Evolutionary conservation across 1,284 basidiomycete genomes (phyloP).

Genomic region (Veloboletus limbatus): DNA sequence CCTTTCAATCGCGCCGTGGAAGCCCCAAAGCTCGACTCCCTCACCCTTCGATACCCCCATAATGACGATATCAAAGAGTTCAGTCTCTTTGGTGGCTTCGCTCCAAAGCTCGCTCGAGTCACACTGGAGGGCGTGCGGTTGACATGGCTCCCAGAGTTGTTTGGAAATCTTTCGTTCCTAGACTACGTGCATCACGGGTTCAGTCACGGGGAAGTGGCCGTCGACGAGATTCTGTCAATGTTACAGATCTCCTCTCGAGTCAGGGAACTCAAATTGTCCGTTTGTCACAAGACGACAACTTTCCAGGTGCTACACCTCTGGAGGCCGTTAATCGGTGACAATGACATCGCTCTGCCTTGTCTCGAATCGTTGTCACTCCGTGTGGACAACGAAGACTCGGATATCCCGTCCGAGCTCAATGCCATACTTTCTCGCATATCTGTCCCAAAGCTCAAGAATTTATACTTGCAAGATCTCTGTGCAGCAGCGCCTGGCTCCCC

Average conservation of each 20-base stretch:
- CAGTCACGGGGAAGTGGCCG: constrained; percentile 43
- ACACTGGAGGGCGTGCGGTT: constrained; percentile 63
- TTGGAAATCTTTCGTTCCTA: constrained; percentile 55
- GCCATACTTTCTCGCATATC: constrained; percentile 43
- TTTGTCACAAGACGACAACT: constrained; percentile 27
- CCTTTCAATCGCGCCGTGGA: constrained; percentile 12
- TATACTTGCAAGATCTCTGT: constrained; percentile 42
- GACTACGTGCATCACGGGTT: constrained; percentile 63
- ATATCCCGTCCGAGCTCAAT: constrained; percentile 51
- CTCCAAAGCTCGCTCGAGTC: constrained; percentile 52
- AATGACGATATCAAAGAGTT: constrained; percentile 70
- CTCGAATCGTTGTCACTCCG: constrained; percentile 43
- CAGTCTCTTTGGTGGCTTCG: constrained; percentile 56
- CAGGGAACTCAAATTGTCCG: constrained; percentile 43
- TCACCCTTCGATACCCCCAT: constrained; percentile 54
- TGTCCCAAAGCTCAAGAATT: constrained; percentile 39
- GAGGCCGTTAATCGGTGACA: constrained; percentile 13
- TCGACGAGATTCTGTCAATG: constrained; percentile 47
- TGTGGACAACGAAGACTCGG: constrained; percentile 45
- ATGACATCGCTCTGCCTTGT: constrained; percentile 35
- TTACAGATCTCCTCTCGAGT: constrained; percentile 45
- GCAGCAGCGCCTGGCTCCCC: constrained; percentile 11
- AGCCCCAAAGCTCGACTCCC: constrained; percentile 49
- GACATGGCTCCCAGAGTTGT: constrained; percentile 57
- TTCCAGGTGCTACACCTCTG: constrained; percentile 19